phyloP scores from a whole-genome alignment of 2,329 filamentous ascomycete species.

The Myriosclerotinia duriaeana region DNA sequence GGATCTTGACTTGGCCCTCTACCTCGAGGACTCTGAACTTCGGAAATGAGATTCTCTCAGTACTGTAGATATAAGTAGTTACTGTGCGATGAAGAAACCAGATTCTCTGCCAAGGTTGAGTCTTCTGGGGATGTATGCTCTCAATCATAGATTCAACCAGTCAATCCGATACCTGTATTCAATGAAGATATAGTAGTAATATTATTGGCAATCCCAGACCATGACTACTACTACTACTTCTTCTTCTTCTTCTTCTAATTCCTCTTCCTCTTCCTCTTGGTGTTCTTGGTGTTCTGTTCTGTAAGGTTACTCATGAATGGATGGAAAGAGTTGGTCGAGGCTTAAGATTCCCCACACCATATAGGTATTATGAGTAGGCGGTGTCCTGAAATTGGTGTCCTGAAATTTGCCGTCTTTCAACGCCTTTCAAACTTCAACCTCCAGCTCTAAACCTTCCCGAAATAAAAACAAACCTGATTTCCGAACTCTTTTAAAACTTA shows the following conservation, averaged over 20 bases:
- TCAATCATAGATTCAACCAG: no score
- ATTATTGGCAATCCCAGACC: no score
- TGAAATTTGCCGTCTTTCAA: conserved; percentile 3
- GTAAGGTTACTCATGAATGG: no score
- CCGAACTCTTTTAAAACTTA: conserved; percentile 11
- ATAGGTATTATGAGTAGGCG: background rate
- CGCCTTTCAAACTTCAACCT: conserved; percentile 5
- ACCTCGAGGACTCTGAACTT: background rate
- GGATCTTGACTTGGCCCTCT: background rate
- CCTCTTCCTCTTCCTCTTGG: no score
- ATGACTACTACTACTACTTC: no score
- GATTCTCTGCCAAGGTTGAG: no score
- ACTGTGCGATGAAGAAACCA: background rate
- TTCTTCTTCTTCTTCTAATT: no score
- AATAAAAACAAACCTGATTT: background rate
- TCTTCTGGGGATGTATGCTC: no score
- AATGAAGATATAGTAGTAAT: no score
- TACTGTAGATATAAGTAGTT: background rate
- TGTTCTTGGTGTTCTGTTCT: no score
- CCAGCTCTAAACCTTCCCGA: conserved; percentile 8
- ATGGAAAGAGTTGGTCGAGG: background rate
- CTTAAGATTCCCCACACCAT: conserved; percentile 8
- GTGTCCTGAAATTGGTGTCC: background rate
- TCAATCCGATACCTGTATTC: no score
- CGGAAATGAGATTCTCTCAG: background rate